phyloP scores from a whole-genome alignment of 768 basidiomycete species.

The Sistotremastrum suecicum region DNA sequence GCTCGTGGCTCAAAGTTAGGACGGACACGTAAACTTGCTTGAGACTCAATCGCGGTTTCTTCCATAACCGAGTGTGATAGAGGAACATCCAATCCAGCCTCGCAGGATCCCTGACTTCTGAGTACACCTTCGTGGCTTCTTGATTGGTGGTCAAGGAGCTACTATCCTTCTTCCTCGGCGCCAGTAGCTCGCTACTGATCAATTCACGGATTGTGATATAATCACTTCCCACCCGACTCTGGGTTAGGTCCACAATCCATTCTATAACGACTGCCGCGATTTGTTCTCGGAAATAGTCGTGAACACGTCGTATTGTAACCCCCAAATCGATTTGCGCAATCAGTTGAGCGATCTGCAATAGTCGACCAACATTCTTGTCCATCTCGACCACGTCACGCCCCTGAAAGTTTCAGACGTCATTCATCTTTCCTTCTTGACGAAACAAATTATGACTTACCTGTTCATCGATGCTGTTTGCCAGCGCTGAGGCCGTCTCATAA shows the following conservation, averaged over 20 bases:
- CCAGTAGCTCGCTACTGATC: conserved; percentile 54
- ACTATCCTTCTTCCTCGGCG: conserved; percentile 40
- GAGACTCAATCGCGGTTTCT: conserved; percentile 61
- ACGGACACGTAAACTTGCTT: conserved; percentile 75
- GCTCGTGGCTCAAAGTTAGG: conserved; percentile 52
- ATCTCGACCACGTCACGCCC: conserved; percentile 80
- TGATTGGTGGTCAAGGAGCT: conserved; percentile 27
- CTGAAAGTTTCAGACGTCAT: conserved; percentile 4
- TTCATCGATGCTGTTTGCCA: conserved; percentile 55
- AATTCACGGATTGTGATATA: conserved; percentile 55
- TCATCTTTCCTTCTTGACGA: neutral
- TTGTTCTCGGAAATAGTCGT: conserved; percentile 83
- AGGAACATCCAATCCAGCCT: conserved; percentile 65
- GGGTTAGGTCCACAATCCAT: conserved; percentile 72
- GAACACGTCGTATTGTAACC: conserved; percentile 75
- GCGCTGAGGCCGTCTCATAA: conserved; percentile 39
- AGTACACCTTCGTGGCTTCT: conserved; percentile 17
- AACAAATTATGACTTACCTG: conserved; percentile 17
- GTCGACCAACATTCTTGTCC: conserved; percentile 31
- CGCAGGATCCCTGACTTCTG: conserved; percentile 34
- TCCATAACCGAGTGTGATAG: conserved; percentile 79
- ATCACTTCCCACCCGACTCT: conserved; percentile 54
- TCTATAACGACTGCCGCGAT: conserved; percentile 72
- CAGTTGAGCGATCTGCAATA: conserved; percentile 67
- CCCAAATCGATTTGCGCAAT: conserved; percentile 84